Conservation (phyloP, 331 rosid genomes). For the Phaseolus coccineus region DNA sequence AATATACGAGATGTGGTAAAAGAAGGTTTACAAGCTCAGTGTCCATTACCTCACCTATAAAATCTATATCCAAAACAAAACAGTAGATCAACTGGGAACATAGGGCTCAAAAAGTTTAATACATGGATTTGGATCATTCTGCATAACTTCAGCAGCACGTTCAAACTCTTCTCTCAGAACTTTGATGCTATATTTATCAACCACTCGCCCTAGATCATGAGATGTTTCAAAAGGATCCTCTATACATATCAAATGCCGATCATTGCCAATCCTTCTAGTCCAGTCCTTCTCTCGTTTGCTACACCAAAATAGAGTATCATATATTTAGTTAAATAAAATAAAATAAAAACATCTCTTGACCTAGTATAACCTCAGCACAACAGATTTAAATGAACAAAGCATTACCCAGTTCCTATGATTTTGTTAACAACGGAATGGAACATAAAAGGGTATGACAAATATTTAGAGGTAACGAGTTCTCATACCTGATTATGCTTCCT, state of each 20-base stretch:
- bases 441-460: not conserved
- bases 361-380: not conserved
- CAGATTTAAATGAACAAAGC: not conserved
- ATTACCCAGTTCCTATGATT: not conserved
- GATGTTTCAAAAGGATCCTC: constrained; percentile 96
- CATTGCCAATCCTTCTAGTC: constrained; percentile 95
- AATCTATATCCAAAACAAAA: constrained; percentile 41
- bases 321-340: not conserved
- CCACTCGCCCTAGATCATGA: constrained; percentile 96
- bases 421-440: not conserved
- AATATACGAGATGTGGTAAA: constrained; percentile 35
- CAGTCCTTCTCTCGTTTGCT: constrained; percentile 92
- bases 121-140: constrained; percentile 79
- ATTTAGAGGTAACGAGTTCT: not conserved
- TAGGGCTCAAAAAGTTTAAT: constrained; percentile 86
- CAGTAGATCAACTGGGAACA: constrained; percentile 49
- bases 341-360: not conserved
- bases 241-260: constrained; percentile 94
- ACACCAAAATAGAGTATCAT: constrained; percentile 36
- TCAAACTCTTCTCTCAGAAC: constrained; percentile 95
- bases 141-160: constrained; percentile 89
- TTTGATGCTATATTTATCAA: constrained; percentile 86
- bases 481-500: constrained; percentile 80
- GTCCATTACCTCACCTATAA: constrained; percentile 45
- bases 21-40: constrained; percentile 52